Evolutionary conservation across 306 rosid species (phyloP), one percentile per base, ranked within the genome.

Genomic region (Casuarina equisetifolia): DNA sequence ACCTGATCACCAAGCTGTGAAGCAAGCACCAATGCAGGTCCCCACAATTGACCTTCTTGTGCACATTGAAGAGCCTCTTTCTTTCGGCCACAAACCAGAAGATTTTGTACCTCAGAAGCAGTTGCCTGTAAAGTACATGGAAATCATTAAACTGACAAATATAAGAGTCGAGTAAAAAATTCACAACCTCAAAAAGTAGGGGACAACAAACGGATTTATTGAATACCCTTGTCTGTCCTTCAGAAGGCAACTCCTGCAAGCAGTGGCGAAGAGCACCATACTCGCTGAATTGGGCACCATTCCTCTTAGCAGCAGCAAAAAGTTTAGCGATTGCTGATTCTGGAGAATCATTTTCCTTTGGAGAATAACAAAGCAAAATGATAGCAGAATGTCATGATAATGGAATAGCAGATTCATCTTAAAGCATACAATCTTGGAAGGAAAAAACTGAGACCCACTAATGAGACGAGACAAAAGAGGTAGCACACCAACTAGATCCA

Each of bases 21-120:
- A 85, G 98, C 93, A 80, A 95, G 92, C 79, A 92, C 90, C 84
- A 95, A 92, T 3, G 98, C 97, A 61, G 99, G 99, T 58, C 99
- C 99, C 99, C 99, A 95, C 88, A 95, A 77, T 12, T 95, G 99
- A 78, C 99, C 97, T 80, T 87, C 97, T 81, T 91, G 96, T 51
- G 99, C 99, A 80, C 75, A 86, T 72, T 88, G 94, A 73, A 95
- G 80, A 78, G 97, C 99, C 79, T 95, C 97, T 85, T 53, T 89
- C 90, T 90, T 95, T 84, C 90, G 90, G 36, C 99, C 97, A 78
- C 94, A 89, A 58, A 92, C 92, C 73, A 94, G 90, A 81, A 88
- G 90, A 82, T 82, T 90, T 85, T 95, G 98, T 16, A 94, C 97
- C 87, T 90, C 97, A 76, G 94, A 84, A 70, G 97, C 96, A 74